Percentiles rank a stretch among this genome's conserved stretches.
Evolutionary conservation across 108 stramenopile species (phyloP).

Genomic region (Skeletonema costatum): DNA sequence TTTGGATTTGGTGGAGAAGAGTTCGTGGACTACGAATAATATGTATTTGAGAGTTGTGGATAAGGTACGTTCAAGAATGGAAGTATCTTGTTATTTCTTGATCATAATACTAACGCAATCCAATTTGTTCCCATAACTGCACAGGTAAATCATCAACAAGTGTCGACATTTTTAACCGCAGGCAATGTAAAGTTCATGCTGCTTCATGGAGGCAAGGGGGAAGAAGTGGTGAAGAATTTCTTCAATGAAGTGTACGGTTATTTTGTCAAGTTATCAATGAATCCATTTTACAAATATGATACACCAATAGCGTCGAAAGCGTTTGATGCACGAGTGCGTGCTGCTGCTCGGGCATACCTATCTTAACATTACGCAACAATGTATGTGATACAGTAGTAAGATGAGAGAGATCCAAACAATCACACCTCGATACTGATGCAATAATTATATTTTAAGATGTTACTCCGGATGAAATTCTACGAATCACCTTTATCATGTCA

Average conservation of each 20-base stretch:
- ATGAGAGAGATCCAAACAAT: neutral
- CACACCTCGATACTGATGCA: neutral
- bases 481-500: slow-evolving; percentile 30
- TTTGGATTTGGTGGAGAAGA: slow-evolving; percentile 92
- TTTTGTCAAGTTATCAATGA: slow-evolving; percentile 95
- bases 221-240: slow-evolving; percentile 88
- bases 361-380: slow-evolving; percentile 17
- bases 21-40: slow-evolving; percentile 80
- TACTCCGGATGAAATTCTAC: slow-evolving; percentile 26
- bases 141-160: slow-evolving; percentile 93
- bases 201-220: slow-evolving; percentile 84
- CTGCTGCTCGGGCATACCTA: slow-evolving; percentile 71
- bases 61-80: slow-evolving; percentile 55
- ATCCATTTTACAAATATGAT: slow-evolving; percentile 94
- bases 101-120: neutral
- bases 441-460: neutral
- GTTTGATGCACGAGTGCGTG: slow-evolving; percentile 85
- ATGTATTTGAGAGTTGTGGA: slow-evolving; percentile 93
- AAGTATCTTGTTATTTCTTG: neutral
- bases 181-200: slow-evolving; percentile 93
- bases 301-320: slow-evolving; percentile 85
- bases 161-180: slow-evolving; percentile 91
- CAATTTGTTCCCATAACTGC: neutral
- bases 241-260: slow-evolving; percentile 93
- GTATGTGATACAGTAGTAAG: neutral